Conservation (phyloP, 495 filamentous ascomycete species). For the Cercophora samala region DNA sequence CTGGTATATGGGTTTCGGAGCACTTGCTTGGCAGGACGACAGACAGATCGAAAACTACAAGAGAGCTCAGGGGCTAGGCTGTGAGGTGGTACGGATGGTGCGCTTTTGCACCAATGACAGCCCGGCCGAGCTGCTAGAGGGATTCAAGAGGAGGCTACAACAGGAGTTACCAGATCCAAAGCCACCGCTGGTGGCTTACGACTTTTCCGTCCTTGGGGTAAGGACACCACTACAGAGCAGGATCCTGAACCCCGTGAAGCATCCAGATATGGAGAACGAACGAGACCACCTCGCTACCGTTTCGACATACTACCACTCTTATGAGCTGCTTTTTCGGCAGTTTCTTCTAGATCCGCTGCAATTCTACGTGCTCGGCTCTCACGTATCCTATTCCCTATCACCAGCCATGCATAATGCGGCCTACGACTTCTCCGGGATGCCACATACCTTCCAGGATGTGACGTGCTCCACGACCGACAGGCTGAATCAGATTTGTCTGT, state of each 20-base stretch:
- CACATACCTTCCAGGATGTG: slow-evolving; percentile 65
- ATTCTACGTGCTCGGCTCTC: slow-evolving; percentile 72
- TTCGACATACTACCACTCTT: slow-evolving; percentile 47
- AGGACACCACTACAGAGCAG: slow-evolving; percentile 65
- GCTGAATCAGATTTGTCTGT: slow-evolving; percentile 59
- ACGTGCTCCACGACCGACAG: slow-evolving; percentile 61
- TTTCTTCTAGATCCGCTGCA: slow-evolving; percentile 62
- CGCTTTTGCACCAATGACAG: slow-evolving; percentile 58
- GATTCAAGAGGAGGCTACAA: slow-evolving; percentile 49
- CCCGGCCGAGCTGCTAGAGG: slow-evolving; percentile 55
- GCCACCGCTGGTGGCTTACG: slow-evolving; percentile 66
- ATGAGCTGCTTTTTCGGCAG: slow-evolving; percentile 53
- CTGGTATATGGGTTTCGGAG: slow-evolving; percentile 48
- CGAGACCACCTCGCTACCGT: slow-evolving; percentile 43
- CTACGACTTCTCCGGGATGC: slow-evolving; percentile 66
- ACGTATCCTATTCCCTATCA: slow-evolving; percentile 70
- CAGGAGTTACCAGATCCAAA: slow-evolving; percentile 52
- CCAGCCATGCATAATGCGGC: slow-evolving; percentile 80
- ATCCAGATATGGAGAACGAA: slow-evolving; percentile 57
- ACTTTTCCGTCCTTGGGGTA: slow-evolving; percentile 64
- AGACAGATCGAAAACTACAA: slow-evolving; percentile 54
- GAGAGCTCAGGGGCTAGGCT: slow-evolving; percentile 60
- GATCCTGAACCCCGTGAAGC: slow-evolving; percentile 66
- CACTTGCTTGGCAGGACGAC: slow-evolving; percentile 60
- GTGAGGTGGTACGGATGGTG: slow-evolving; percentile 66